Evolutionary conservation across 371 early-diverging fungal genomes (phyloP).

Genomic region (Mortierella sp.): DNA sequence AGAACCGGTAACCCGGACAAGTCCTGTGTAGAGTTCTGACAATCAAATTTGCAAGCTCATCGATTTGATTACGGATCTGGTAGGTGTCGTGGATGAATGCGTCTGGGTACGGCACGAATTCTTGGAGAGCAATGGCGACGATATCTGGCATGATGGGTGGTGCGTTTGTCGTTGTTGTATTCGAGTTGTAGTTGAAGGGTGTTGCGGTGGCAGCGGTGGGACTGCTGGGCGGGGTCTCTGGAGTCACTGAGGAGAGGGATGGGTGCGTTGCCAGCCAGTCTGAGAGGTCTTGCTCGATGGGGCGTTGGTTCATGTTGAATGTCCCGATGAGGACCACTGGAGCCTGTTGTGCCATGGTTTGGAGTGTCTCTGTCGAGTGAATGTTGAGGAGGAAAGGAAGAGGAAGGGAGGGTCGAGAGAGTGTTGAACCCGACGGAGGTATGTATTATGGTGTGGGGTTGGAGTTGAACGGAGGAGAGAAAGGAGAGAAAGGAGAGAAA

Average conservation of each 20-base stretch:
- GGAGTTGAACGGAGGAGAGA: background rate
- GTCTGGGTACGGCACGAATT: conserved; percentile 57
- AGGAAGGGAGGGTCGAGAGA: background rate
- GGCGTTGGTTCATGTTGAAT: conserved; percentile 53
- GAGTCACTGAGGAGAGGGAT: conserved; percentile 25
- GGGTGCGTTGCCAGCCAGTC: conserved; percentile 59
- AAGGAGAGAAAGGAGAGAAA: background rate
- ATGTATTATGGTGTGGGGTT: background rate
- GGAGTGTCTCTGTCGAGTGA: background rate
- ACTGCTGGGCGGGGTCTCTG: conserved; percentile 34
- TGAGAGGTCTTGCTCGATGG: conserved; percentile 54
- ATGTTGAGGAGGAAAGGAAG: conserved; percentile 3
- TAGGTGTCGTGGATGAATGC: conserved; percentile 54
- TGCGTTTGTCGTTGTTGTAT: background rate
- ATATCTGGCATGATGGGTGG: conserved; percentile 59
- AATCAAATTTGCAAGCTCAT: conserved; percentile 32
- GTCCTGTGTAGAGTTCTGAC: conserved; percentile 42
- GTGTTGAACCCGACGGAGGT: background rate
- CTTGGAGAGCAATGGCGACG: conserved; percentile 62
- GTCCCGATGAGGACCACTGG: conserved; percentile 59
- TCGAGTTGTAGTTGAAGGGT: background rate
- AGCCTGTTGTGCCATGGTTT: conserved; percentile 24
- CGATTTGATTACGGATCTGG: conserved; percentile 24
- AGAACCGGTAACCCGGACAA: conserved; percentile 46
- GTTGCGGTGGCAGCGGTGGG: conserved; percentile 11